Base-by-base conservation (phyloP, 371 early-diverging fungal genomes). In the Massospora cicadina region DNA sequence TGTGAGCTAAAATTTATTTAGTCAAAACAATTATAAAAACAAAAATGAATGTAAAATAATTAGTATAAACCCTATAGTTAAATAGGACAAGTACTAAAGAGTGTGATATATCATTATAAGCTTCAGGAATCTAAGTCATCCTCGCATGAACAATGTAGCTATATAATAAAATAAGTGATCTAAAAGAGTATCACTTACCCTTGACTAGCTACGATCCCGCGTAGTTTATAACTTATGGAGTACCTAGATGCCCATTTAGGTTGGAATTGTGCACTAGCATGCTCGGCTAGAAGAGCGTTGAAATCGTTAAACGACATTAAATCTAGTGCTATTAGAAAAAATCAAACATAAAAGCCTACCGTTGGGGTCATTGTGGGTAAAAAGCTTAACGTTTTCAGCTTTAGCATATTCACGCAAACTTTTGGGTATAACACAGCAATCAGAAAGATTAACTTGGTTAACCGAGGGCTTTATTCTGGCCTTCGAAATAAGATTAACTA, bases 351-450 rank as follows among this genome's bases (percentile, higher is more conserved):
- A 10, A 3, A 12, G 7, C 17, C 32, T 60, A 60, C 60, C 30
- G 7, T 21, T 24, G 25, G 60, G 60, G 23, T 60, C 60, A 26
- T 21, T 60, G 31, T 60, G 60, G 23, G 60, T 60, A 21, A 27
- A 60, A 28, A 60, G 60, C 31, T 31, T 60, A 30, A 60, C 31
- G 23, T 60, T 31, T 7, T 24, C 31, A 21, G 25, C 2, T 23
- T 60, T 60, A 7, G 60, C 60, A 30, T 60, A 60, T 5, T 60
- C 30, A 21, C 60, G 26, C 31, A 60, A 31, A 28, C 21, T 21
- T 10, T 24, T 60, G 26, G 60, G 60, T 12, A 60, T 60, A 28
- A 60, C 60, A 60, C 60, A 60, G 31, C 60, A 60, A 32, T 60
- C 60, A 21, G 60, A 28, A 21, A 60, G 31, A 31, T 60, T 60